Conservation (phyloP, 2,329 filamentous ascomycete species). For the Myriosclerotinia duriaeana region DNA sequence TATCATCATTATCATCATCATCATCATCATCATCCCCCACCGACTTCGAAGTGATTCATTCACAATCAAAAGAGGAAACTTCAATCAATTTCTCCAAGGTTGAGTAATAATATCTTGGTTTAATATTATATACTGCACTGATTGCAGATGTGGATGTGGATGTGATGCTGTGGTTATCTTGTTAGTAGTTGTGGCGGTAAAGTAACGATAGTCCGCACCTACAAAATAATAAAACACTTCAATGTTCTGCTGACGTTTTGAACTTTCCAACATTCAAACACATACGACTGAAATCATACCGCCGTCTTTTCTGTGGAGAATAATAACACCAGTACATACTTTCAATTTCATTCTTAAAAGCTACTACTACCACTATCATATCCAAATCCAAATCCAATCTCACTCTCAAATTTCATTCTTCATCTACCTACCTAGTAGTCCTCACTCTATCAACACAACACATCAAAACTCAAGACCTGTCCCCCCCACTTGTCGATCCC, state of each 20-base stretch:
- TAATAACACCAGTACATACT: not conserved
- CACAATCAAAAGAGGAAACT: too few species aligned
- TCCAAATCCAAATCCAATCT: not conserved
- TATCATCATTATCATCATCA: too few species aligned
- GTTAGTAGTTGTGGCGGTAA: not conserved
- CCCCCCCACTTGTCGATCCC: not conserved
- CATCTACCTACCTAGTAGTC: too few species aligned
- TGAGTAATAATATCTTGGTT: not conserved
- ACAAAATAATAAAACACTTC: too few species aligned
- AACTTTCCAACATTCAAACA: slow-evolving; percentile 3
- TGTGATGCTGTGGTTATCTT: too few species aligned
- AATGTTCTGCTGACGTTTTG: slow-evolving; percentile 9
- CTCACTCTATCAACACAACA: too few species aligned
- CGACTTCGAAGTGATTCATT: too few species aligned
- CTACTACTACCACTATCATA: not conserved
- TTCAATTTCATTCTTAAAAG: not conserved
- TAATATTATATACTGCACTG: too few species aligned
- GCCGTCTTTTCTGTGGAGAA: slow-evolving; percentile 7
- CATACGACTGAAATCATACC: too few species aligned
- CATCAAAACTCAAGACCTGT: too few species aligned
- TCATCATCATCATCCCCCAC: too few species aligned
- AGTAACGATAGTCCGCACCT: not conserved
- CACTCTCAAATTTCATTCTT: not conserved
- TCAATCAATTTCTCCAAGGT: not conserved
- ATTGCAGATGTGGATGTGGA: too few species aligned